Evolutionary conservation across 371 early-diverging fungal species (phyloP).

Genomic region (Mucor lusitanicus): DNA sequence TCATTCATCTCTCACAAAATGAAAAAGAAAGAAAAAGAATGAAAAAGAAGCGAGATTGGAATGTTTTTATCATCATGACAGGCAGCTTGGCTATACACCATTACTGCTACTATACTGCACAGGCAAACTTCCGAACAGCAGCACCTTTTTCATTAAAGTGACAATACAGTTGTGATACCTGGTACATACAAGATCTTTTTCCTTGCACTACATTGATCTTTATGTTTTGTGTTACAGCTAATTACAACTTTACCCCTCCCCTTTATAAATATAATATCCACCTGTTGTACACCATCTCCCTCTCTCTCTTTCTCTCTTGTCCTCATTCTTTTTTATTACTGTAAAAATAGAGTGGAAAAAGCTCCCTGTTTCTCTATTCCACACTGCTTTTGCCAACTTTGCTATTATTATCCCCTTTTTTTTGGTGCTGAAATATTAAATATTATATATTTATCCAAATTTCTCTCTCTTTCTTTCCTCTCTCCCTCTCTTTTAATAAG

Average conservation of each 20-base stretch:
- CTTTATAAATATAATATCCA: background rate
- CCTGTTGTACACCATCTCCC: too few species aligned
- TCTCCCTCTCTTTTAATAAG: background rate
- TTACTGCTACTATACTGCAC: too few species aligned
- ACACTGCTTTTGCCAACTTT: background rate
- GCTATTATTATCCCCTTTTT: background rate
- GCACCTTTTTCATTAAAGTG: background rate
- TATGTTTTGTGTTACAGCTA: background rate
- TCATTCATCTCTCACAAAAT: background rate
- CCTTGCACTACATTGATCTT: slow-evolving; percentile 10
- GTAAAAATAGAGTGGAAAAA: background rate
- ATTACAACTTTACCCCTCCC: background rate
- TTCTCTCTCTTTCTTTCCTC: background rate
- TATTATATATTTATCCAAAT: background rate
- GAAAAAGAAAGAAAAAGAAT: background rate
- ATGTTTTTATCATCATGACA: too few species aligned
- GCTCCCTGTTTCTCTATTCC: background rate
- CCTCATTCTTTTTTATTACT: background rate
- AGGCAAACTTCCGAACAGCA: background rate
- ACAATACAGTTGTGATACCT: background rate
- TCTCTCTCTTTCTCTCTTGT: background rate
- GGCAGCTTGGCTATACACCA: too few species aligned
- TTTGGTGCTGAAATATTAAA: background rate
- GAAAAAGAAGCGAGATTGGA: background rate
- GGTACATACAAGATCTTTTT: background rate